Conservation (phyloP, 1,139 yeast genomes). For the Debaryomyces sp. region DNA sequence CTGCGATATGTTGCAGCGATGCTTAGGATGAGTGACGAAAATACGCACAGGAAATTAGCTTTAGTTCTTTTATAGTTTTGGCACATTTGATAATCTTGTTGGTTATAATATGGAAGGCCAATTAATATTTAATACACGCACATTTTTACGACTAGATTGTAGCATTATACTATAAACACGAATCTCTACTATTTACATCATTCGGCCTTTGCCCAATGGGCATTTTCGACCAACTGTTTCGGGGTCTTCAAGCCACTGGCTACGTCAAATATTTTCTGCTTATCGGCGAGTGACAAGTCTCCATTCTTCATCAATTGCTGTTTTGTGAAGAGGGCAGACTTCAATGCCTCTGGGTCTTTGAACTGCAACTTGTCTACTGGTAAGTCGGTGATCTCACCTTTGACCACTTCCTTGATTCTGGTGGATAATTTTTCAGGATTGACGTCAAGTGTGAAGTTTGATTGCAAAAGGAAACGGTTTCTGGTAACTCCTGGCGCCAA, state of each 20-base stretch:
- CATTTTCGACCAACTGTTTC: conserved; percentile 30
- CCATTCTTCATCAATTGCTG: conserved; percentile 36
- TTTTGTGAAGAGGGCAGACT: conserved; percentile 22
- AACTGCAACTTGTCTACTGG: conserved; percentile 11
- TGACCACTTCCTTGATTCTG: conserved; percentile 35
- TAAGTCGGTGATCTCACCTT: conserved; percentile 32
- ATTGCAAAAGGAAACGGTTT: conserved; percentile 39
- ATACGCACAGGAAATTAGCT: not conserved
- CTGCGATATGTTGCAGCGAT: not conserved
- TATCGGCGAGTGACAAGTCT: conserved; percentile 28
- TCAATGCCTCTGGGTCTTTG: conserved; percentile 14
- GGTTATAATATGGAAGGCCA: not conserved
- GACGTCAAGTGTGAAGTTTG: conserved; percentile 32
- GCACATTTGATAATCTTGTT: not conserved
- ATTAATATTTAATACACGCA: conserved; percentile 3
- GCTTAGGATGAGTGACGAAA: not conserved
- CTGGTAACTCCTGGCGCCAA: conserved; percentile 15
- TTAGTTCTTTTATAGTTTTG: not conserved
- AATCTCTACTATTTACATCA: conserved; percentile 8
- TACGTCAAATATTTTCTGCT: conserved; percentile 31
- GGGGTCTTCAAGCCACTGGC: conserved; percentile 30
- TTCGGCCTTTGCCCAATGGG: conserved; percentile 37
- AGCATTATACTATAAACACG: conserved; percentile 1
- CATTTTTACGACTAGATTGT: not conserved
- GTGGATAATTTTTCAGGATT: conserved; percentile 25